Evolutionary conservation across 2,329 filamentous ascomycete species (phyloP).

Genomic region (Alternaria alternata): DNA sequence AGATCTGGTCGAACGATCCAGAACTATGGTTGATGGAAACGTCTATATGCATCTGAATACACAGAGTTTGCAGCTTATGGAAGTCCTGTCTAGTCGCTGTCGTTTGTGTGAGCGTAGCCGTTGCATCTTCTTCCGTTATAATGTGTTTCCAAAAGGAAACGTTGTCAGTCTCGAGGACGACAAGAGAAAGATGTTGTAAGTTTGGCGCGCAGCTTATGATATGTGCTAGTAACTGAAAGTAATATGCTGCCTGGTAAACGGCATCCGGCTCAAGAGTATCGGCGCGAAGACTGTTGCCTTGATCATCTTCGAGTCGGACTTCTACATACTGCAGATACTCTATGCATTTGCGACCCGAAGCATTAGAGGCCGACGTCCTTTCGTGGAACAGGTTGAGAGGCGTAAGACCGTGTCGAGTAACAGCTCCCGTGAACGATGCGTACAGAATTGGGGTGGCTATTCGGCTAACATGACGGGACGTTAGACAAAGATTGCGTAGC

Average conservation of each 20-base stretch:
- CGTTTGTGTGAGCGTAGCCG: background rate
- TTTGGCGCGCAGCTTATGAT: conserved; percentile 29
- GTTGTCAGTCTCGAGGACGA: conserved; percentile 29
- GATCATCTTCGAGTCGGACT: conserved; percentile 33
- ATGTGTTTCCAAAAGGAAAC: conserved; percentile 36
- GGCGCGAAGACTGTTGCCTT: conserved; percentile 26
- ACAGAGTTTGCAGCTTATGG: conserved; percentile 24
- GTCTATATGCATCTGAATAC: conserved; percentile 25
- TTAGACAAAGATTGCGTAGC: conserved; percentile 30
- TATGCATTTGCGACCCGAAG: background rate
- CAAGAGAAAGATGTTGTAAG: conserved; percentile 31
- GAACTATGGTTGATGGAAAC: background rate
- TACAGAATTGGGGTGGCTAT: conserved; percentile 36
- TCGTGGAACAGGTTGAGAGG: conserved; percentile 27
- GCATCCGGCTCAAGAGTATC: conserved; percentile 13
- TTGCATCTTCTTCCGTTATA: background rate
- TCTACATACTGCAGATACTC: conserved; percentile 35
- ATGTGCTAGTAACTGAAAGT: conserved; percentile 31
- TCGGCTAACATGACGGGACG: conserved; percentile 24
- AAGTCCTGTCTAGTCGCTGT: conserved; percentile 13
- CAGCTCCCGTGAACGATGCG: conserved; percentile 28
- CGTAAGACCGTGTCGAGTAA: conserved; percentile 23
- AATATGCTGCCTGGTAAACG: conserved; percentile 16
- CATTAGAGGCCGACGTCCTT: conserved; percentile 13
- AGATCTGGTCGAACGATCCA: conserved; percentile 15